Conservation (phyloP, 163 green algal genomes). For the Prototheca cutis region DNA sequence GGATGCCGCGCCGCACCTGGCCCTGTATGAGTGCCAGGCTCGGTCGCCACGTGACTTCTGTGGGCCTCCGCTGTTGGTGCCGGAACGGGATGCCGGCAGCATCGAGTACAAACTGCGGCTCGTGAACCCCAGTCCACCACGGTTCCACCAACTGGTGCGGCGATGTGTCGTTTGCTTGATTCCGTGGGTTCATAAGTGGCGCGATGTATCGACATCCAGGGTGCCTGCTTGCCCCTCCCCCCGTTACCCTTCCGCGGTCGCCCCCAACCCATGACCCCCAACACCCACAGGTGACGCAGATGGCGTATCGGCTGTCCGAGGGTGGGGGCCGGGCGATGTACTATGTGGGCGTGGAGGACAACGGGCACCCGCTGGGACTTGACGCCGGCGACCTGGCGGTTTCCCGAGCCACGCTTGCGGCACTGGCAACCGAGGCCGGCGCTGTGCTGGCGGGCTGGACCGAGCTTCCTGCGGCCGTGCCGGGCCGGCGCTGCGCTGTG, state of each 20-base stretch:
- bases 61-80: conserved; percentile 15
- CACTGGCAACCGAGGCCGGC: conserved; percentile 56
- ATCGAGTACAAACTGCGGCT: conserved; percentile 80
- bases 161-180: no score
- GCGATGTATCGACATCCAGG: not conserved
- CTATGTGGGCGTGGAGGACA: conserved; percentile 76
- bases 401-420: conserved; percentile 42
- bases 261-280: not conserved
- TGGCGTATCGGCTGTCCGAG: conserved; percentile 77
- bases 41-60: not conserved
- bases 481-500: no score
- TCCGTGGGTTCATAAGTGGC: no score
- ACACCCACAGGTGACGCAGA: conserved; percentile 64
- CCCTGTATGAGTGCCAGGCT: not conserved
- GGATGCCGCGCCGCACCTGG: conserved; percentile 7
- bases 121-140: conserved; percentile 34
- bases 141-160: conserved; percentile 74
- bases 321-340: conserved; percentile 70
- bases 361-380: conserved; percentile 69
- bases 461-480: no score
- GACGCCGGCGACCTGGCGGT: conserved; percentile 39
- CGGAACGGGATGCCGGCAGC: conserved; percentile 62
- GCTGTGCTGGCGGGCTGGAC: conserved; percentile 14
- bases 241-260: not conserved
- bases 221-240: not conserved